These are phyloP conservation scores for Telfairia occidentalis DNA, from an alignment of 331 rosid species.

Conservation along the genomic window DNA sequence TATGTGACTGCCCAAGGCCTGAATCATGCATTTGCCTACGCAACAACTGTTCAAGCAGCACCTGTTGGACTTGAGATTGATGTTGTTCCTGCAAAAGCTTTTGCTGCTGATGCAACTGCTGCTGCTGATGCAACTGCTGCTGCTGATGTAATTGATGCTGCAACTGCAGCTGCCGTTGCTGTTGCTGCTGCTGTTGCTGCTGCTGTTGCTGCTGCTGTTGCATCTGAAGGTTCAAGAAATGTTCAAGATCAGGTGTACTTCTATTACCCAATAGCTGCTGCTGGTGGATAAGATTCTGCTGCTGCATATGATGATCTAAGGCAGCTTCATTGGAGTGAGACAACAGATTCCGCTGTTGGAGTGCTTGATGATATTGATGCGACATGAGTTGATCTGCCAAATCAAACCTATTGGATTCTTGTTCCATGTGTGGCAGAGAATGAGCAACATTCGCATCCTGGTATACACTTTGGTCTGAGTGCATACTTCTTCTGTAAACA, in stretches of 20 bases:
- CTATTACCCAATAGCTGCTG: slow-evolving; percentile 36
- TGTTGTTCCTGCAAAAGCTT: slow-evolving; percentile 48
- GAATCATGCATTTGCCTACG: slow-evolving; percentile 40
- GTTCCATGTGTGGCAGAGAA: slow-evolving; percentile 29
- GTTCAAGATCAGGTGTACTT: slow-evolving; percentile 31
- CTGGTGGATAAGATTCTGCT: slow-evolving; percentile 34
- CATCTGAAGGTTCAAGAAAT: slow-evolving; percentile 29
- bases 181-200: slow-evolving; percentile 31
- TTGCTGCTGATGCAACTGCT: slow-evolving; percentile 36
- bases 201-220: slow-evolving; percentile 28
- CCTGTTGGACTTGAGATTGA: slow-evolving; percentile 38
- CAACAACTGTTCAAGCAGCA: slow-evolving; percentile 39
- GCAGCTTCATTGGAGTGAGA: slow-evolving; percentile 34
- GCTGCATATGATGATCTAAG: slow-evolving; percentile 36
- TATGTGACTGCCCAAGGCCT: slow-evolving; percentile 31
- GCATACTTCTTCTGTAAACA: slow-evolving; percentile 26
- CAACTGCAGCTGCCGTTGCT: slow-evolving; percentile 31
- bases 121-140: slow-evolving; percentile 36
- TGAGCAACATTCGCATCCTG: slow-evolving; percentile 24
- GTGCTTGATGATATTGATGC: slow-evolving; percentile 37
- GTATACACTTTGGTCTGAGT: slow-evolving; percentile 28
- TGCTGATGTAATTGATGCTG: slow-evolving; percentile 37
- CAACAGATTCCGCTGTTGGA: slow-evolving; percentile 31
- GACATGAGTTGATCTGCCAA: slow-evolving; percentile 38
- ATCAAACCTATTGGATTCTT: slow-evolving; percentile 33